Conservation (phyloP, 495 filamentous ascomycete species). For the Podospora sp. region DNA sequence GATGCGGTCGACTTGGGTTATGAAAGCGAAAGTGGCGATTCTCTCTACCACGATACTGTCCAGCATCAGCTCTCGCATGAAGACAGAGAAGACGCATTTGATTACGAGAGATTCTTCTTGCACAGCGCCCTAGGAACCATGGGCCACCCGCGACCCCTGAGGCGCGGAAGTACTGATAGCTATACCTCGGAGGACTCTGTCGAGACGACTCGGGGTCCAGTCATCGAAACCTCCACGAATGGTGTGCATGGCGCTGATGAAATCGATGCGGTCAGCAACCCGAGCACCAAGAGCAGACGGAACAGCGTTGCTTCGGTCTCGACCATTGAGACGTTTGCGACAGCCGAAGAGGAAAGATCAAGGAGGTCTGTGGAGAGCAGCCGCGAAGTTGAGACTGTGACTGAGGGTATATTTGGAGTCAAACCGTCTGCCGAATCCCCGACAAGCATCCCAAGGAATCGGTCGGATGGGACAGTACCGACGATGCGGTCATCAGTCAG, state of each 20-base stretch:
- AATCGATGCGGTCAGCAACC: not conserved
- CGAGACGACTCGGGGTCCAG: slow-evolving; percentile 69
- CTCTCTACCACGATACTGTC: slow-evolving; percentile 60
- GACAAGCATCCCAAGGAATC: slow-evolving; percentile 31
- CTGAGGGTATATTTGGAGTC: slow-evolving; percentile 18
- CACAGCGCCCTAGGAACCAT: slow-evolving; percentile 84
- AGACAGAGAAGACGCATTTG: slow-evolving; percentile 95
- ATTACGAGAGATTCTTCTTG: slow-evolving; percentile 94
- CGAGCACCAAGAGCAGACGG: slow-evolving; percentile 37
- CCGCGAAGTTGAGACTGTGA: slow-evolving; percentile 20
- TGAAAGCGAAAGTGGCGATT: slow-evolving; percentile 54
- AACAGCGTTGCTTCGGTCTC: slow-evolving; percentile 71
- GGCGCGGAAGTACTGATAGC: slow-evolving; percentile 57
- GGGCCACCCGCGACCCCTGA: slow-evolving; percentile 43
- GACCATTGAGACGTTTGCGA: slow-evolving; percentile 80
- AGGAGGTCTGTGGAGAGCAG: slow-evolving; percentile 31
- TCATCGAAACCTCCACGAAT: slow-evolving; percentile 15
- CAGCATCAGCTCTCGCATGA: slow-evolving; percentile 69
- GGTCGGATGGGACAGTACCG: slow-evolving; percentile 31
- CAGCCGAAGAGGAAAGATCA: slow-evolving; percentile 68
- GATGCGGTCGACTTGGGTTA: slow-evolving; percentile 38
- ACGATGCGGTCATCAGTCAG: slow-evolving; percentile 36
- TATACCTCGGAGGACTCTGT: slow-evolving; percentile 69
- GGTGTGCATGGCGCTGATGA: slow-evolving; percentile 9
- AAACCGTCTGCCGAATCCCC: slow-evolving; percentile 23